A percentile compares a stretch with the other conserved stretches of the same genome.
phyloP scores from a whole-genome alignment of 139 green algal genomes.

The Marvania coccoides region DNA sequence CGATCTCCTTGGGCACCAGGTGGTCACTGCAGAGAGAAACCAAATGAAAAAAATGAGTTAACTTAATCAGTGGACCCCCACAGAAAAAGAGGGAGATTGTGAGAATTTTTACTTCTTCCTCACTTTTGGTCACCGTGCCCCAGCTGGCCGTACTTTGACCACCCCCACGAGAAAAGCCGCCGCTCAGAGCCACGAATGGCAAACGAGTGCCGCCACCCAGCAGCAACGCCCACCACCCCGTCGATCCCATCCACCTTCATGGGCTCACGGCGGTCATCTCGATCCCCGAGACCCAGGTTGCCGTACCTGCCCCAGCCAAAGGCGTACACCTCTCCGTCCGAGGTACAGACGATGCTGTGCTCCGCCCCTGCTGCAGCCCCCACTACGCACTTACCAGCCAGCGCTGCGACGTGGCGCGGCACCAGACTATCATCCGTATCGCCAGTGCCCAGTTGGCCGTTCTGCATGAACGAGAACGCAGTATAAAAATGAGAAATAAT shows the following conservation, averaged over 20 bases:
- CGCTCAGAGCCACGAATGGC: constrained; percentile 44
- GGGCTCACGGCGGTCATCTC: constrained; percentile 41
- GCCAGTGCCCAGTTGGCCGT: constrained; percentile 80
- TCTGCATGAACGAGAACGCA: too few relatives aligned
- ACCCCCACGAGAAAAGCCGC: constrained; percentile 77
- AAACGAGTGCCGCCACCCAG: constrained; percentile 79
- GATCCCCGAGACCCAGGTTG: constrained; percentile 74
- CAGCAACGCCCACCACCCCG: constrained; percentile 30
- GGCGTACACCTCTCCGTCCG: constrained; percentile 61
- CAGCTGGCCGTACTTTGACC: constrained; percentile 88
- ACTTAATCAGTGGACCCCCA: neutral
- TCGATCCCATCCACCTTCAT: constrained; percentile 40
- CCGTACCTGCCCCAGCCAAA: constrained; percentile 84
- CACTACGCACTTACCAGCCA: constrained; percentile 35
- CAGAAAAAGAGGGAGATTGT: neutral
- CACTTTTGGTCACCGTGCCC: constrained; percentile 69
- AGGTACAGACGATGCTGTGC: constrained; percentile 51
- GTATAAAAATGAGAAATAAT: neutral
- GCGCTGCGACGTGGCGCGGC: constrained; percentile 41
- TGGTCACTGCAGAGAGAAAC: constrained; percentile 39
- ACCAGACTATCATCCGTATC: constrained; percentile 48
- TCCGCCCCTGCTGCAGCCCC: constrained; percentile 38
- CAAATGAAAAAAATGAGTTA: neutral
- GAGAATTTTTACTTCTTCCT: constrained; percentile 4
- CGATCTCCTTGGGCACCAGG: constrained; percentile 30